Base-by-base conservation (phyloP, 2,329 filamentous ascomycete genomes). In the Lecanicillium sp. region DNA sequence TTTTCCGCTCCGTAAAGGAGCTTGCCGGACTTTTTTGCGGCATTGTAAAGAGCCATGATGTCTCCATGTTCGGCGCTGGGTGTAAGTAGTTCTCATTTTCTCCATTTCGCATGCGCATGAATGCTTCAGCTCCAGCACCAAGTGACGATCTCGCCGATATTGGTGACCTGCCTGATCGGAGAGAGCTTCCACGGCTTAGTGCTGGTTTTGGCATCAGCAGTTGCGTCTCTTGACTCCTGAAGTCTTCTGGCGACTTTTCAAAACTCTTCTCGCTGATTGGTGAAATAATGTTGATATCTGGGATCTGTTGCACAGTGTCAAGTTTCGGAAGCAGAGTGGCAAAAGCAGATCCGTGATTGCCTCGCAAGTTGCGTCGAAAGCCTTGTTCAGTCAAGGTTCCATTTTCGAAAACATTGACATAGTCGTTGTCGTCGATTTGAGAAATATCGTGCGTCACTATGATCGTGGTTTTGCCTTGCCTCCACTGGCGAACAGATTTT, bases 371-470 rank as follows among this genome's bases (percentile, higher is more conserved):
- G 31, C 64, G 64, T 17, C 76, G 72, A 43, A 76, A 74, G 0
- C 88, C 90, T 48, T 84, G 68, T 49, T 88, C 77, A 0, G 83
- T 72, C 0, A 95, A 65, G 0, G 55, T 56, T 0, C 85, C 83
- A 10, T 78, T 62, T 22, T 90, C 81, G 55, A 97, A 65, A 10
- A 95, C 73, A 48, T 89, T 94, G 0, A 94, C 73, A 45, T 82
- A 89, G 46, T 97, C 88, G 0, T 79, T 58, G 0, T 77, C 63
- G 4, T 64, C 57, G 9, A 97, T 90, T 47, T 90, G 84, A 0
- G 77, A 73, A 22, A 92, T 74, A 46, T 97, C 87, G 52, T 97
- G 90, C 0, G 92, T 96, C 50, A 97, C 90, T 47, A 97, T 78
- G 37, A 97, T 85, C 0, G 90, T 97, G 0, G 89, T 96, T 56